phyloP scores from a whole-genome alignment of 257 asterid species.

The Gynochthodes officinalis region DNA sequence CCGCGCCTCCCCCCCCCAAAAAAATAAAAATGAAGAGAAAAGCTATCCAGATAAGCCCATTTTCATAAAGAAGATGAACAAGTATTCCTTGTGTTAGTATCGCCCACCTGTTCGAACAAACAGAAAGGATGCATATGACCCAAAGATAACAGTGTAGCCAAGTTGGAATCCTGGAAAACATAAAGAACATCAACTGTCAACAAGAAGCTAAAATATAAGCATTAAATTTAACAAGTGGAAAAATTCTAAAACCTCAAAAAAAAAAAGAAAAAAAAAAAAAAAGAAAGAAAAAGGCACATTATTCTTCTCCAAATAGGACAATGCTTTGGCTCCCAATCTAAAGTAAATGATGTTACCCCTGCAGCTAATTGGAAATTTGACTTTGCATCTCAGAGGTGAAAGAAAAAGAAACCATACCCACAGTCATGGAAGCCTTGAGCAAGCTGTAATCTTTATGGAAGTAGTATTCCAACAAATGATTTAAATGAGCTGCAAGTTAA shows the following conservation, averaged over 20 bases:
- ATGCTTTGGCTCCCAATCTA: background rate
- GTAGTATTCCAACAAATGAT: constrained; percentile 74
- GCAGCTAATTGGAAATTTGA: background rate
- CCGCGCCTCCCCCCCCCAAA: too few relatives aligned
- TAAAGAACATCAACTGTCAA: background rate
- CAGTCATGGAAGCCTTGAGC: constrained; percentile 58
- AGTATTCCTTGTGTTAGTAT: constrained; percentile 10
- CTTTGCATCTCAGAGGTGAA: background rate
- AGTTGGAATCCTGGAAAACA: constrained; percentile 77
- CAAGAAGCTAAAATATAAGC: background rate
- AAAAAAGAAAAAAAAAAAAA: background rate
- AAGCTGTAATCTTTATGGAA: constrained; percentile 53
- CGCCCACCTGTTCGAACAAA: constrained; percentile 80
- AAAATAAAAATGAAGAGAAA: background rate
- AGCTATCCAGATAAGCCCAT: background rate
- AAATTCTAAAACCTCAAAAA: background rate
- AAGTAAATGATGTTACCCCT: background rate
- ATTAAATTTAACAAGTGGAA: background rate
- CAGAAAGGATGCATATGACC: constrained; percentile 89
- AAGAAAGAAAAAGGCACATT: background rate
- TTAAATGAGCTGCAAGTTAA: constrained; percentile 83
- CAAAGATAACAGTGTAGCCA: constrained; percentile 87
- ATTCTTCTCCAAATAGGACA: background rate
- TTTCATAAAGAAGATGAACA: background rate
- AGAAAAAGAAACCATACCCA: constrained; percentile 45